Evolutionary conservation across 139 green algal species (phyloP).

Genomic region (Chlamydomonas sp.): DNA sequence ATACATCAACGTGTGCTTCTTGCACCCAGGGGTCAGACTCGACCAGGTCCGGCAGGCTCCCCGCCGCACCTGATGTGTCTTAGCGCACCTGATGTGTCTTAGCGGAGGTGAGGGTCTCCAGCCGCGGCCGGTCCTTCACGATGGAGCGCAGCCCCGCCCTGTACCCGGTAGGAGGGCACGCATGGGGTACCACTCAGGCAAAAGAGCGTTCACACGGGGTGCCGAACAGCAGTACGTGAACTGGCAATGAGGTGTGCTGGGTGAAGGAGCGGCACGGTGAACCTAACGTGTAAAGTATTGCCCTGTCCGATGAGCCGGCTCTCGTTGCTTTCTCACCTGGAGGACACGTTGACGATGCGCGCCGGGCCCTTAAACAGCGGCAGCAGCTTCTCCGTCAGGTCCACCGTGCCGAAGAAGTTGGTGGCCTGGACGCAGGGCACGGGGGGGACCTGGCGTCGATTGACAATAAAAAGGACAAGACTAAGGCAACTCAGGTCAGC

Average conservation of each 20-base stretch:
- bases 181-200: neutral
- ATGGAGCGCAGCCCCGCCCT: conserved; percentile 28
- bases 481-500: too few relatives aligned
- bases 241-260: too few relatives aligned
- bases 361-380: conserved; percentile 5
- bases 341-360: conserved; percentile 38
- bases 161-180: neutral
- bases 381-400: conserved; percentile 31
- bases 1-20: too few relatives aligned
- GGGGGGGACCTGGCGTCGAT: too few relatives aligned
- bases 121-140: neutral
- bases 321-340: neutral
- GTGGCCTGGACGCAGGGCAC: neutral
- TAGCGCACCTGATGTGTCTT: neutral
- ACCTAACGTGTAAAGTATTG: too few relatives aligned
- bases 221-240: neutral
- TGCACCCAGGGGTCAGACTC: too few relatives aligned
- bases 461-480: too few relatives aligned
- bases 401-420: conserved; percentile 25
- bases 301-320: too few relatives aligned
- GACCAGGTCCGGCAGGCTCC: too few relatives aligned
- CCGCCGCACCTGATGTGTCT: too few relatives aligned
- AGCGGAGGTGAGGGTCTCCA: conserved; percentile 18
- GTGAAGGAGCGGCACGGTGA: too few relatives aligned
- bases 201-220: neutral